Base-by-base conservation (phyloP, 495 filamentous ascomycete species). In the Symbiotaphrina buchneri region DNA sequence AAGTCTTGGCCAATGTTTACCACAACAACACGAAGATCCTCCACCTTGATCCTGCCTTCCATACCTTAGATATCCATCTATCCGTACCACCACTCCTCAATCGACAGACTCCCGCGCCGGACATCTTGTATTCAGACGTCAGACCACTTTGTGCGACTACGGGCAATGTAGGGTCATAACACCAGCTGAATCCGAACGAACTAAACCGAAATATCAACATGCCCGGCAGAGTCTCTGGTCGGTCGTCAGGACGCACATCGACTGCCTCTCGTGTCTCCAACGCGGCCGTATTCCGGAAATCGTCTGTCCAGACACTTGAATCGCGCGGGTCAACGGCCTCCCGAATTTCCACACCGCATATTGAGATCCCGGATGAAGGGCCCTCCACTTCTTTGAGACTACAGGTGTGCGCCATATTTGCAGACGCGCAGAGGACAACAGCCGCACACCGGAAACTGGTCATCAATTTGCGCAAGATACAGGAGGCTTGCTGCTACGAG, bases 381-480 rank as follows among this genome's bases (percentile, higher is more conserved):
- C 58, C 71, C 28, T 56, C 67, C 16, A 79, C 68, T 31, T 63
- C 57, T 14, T 56, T 94, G 35, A 77, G 84, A 44, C 61, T 57
- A 20, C 74, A 79, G 45, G 65, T 92, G 27, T 80, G 71, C 45
- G 48, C 61, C 37, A 66, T 93, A 18, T 95, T 94, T 44, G 65
- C 62, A 28, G 80, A 93, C 41, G 79, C 85, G 15, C 90, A 95
- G 47, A 68, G 71, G 38, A 80, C 74, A 8, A 84, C 78, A 0
- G 81, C 83, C 0, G 74, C 74, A 1, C 90, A 95, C 45, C 61
- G 87, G 18, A 97, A 95, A 45, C 64, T 92, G 0, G 72, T 74
- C 13, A 72, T 92, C 31, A 82, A 70, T 16, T 58, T 91, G 29
- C 68, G 87, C 33, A 92, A 84, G 41, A 56, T 85, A 13, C 83